phyloP scores from a whole-genome alignment of 805 yeast genomes.

The Martiniozyma abietophila region DNA sequence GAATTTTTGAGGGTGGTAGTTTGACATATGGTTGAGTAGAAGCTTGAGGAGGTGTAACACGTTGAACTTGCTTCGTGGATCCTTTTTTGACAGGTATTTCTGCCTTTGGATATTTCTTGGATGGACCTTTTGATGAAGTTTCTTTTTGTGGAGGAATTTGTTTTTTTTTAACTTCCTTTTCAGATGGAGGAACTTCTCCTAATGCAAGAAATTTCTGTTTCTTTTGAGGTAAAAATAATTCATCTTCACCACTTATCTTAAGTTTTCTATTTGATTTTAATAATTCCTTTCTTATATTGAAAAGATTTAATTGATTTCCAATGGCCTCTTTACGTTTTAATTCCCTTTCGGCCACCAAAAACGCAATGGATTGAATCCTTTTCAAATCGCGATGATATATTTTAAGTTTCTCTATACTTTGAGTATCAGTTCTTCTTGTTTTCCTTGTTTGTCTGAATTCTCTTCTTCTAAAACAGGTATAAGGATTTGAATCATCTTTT shows the following conservation, averaged over 20 bases:
- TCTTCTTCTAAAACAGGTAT: conserved; percentile 90
- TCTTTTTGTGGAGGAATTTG: not conserved
- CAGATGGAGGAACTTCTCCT: conserved; percentile 10
- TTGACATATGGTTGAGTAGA: conserved; percentile 72
- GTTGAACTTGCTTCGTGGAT: conserved; percentile 5
- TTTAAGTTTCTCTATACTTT: conserved; percentile 77
- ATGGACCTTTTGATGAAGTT: conserved; percentile 1
- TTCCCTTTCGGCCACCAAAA: conserved; percentile 70
- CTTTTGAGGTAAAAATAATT: conserved; percentile 67
- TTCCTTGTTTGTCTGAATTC: conserved; percentile 93
- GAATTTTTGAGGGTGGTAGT: conserved; percentile 83
- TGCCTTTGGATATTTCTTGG: not conserved
- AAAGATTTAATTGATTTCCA: conserved; percentile 59
- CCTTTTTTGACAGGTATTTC: conserved; percentile 4
- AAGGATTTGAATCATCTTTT: conserved; percentile 90
- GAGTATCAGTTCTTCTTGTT: conserved; percentile 88
- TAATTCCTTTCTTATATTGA: conserved; percentile 62
- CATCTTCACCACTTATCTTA: conserved; percentile 73
- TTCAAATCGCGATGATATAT: conserved; percentile 66
- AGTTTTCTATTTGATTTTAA: conserved; percentile 61
- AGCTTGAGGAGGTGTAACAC: conserved; percentile 21
- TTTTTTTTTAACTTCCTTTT: conserved; percentile 1
- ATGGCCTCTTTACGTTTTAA: conserved; percentile 49
- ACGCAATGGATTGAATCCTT: conserved; percentile 60
- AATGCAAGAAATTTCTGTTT: conserved; percentile 33